A percentile compares a stretch with the other conserved stretches of the same genome.
phyloP scores from a whole-genome alignment of 371 early-diverging fungal species.

The Syncephalastrum contaminatum region DNA sequence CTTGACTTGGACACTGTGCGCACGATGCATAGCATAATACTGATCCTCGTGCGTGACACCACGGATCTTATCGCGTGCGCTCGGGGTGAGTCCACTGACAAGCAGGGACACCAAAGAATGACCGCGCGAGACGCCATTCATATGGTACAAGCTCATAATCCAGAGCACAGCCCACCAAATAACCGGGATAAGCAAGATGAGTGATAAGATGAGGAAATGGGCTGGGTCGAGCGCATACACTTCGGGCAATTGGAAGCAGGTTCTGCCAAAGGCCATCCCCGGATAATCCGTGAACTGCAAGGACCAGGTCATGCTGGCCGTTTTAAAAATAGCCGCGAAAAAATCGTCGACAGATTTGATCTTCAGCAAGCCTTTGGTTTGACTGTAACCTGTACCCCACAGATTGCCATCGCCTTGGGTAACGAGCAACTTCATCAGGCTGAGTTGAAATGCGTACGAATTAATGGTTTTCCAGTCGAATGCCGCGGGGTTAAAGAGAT shows the following conservation, averaged over 20 bases:
- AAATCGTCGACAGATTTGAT: neutral
- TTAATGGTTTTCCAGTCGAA: constrained; percentile 5
- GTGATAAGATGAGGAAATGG: neutral
- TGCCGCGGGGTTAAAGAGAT: neutral
- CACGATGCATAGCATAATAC: constrained; percentile 3
- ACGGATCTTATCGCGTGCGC: constrained; percentile 8
- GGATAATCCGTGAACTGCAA: neutral
- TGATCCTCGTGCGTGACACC: constrained; percentile 13
- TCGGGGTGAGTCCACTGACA: constrained; percentile 14
- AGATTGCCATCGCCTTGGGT: neutral
- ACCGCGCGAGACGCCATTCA: constrained; percentile 17
- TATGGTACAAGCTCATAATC: constrained; percentile 10
- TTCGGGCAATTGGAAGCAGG: neutral
- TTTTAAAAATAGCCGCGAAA: neutral
- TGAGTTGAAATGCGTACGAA: constrained; percentile 13
- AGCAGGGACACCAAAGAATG: constrained; percentile 13
- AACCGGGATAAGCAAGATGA: constrained; percentile 6
- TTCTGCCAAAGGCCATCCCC: neutral
- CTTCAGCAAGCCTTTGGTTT: neutral
- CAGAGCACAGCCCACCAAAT: constrained; percentile 16
- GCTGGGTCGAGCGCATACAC: constrained; percentile 7
- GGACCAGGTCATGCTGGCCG: neutral
- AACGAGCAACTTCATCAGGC: constrained; percentile 4
- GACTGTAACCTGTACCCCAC: neutral
- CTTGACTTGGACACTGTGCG: constrained; percentile 2